Evolutionary conservation across 495 filamentous ascomycete genomes (phyloP), one percentile per base, ranked within the genome.

Genomic region (Amniculicola lignicola): DNA sequence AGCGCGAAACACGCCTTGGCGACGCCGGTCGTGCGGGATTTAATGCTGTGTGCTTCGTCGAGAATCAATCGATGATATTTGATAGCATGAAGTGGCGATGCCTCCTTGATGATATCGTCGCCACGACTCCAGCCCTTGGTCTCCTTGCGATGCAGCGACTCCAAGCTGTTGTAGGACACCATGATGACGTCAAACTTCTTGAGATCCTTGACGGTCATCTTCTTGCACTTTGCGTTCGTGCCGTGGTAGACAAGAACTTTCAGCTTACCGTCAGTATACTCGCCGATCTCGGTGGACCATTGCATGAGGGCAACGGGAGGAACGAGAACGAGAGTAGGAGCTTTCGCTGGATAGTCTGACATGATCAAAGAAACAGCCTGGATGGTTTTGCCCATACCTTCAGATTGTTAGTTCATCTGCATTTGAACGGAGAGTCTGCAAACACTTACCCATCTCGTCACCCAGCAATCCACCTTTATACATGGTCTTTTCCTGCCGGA

Each of bases 281-380:
- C 86, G 59, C 84, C 77, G 49, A 98, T 96, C 73, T 98, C 93
- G 33, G 85, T 85, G 51, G 88, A 85, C 93, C 93, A 98, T 67
- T 98, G 93, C 86, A 96, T 93, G 29, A 98, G 70, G 54, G 93
- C 93, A 48, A 98, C 93, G 2, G 93, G 94, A 12, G 93, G 93
- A 1, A 95, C 89, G 36, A 96, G 78, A 5, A 98, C 93, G 5
- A 98, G 74, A 2, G 91, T 88, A 4, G 93, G 89, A 27, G 82
- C 69, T 45, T 83, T 82, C 27, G 85, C 87, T 15, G 91, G 90
- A 60, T 86, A 95, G 66, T 98, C 91, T 5, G 90, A 95, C 91
- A 97, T 98, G 67, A 98, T 88, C 12, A 97, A 77, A 7, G 91
- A 94, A 5, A 98, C 90, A 1, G 93, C 90, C 67, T 98, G 93